Evolutionary conservation across 2,329 filamentous ascomycete genomes (phyloP), one percentile per base, ranked within the genome.

Genomic region (Orbilia ellipsospora): DNA sequence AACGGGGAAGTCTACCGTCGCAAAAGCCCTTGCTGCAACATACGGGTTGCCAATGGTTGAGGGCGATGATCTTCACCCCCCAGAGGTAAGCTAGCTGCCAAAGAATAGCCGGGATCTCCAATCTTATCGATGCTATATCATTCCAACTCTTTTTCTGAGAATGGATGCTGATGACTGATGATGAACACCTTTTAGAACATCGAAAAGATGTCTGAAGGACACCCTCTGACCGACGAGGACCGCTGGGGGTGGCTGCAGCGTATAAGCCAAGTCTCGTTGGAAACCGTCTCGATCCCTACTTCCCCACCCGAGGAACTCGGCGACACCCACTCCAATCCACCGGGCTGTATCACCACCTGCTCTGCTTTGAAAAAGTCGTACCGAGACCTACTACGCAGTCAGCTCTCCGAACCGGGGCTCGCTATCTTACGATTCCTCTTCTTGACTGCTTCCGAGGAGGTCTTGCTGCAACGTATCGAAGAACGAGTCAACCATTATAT

Each of bases 231-330:
- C 61, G 95, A 99, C 81, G 90, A 90, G 73, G 95, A 99, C 83
- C 91, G 95, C 77, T 98, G 95, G 95, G 94, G 97, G 84, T 99
- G 95, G 95, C 89, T 99, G 77, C 92, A 90, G 54, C 85, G 86
- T 10, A 86, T 95, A 8, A 91, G 92, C 77, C 88, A 92, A 78
- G 90, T 61, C 5, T 75, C 72, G 18, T 42, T 75, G 5, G 51
- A 61, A n/a, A 56, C 60, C 12, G 66, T 62, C 1, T 62, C 51
- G 12, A 31, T 61, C 36, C 62, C 73, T 4, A 59, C 61, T 12
- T 57, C 56, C 1, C 73, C 73, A 31, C 61, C 73, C 23, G 31
- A 89, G 80, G 88, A 89, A 6, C 84, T 89, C 60, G 82, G 83
- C 61, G 84, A 84, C 55, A 84, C 90, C 68, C 83, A 85, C 63